Base-by-base conservation (phyloP, 257 asterid genomes). In the Nicotiana attenuata region DNA sequence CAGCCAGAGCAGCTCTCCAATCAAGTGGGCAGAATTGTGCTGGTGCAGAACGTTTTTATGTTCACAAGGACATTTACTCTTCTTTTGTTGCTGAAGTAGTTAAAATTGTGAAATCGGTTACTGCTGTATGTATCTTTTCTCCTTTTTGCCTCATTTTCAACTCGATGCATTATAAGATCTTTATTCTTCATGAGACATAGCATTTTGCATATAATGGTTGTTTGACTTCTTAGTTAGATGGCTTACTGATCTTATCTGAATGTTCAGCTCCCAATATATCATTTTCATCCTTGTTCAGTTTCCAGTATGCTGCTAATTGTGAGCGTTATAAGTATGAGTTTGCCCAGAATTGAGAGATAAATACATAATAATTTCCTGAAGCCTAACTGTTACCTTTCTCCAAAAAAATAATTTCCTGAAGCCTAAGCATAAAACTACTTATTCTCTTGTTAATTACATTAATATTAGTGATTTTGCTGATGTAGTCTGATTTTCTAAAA, bases 11-110 rank as follows among this genome's bases (percentile, higher is more conserved):
- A 69, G 93, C 91, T 84, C 89, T 96, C 83, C 99, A 94, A 84
- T 94, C 99, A 84, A 94, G 99, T 50, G 98, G 99, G 76, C 99
- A 96, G 83, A 94, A 94, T 76, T 96, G 99, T 89, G 99, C 99
- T 76, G 98, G 99, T 64, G 98, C 99, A 82, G 99, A 96, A 89
- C 91, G 99, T 87, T 96, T 96, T 87, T 96, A 96, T 80, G 97
- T 94, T 86, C 99, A 96, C 83, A 94, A 93, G 89, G 95, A 89
- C 77, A 55, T 94, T 65, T 89, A 96, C 86, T 82, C 97, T 76
- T 71, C 92, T 56, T 96, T 96, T 85, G 95, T 96, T 87, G 95
- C 95, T 85, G 99, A 92, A 92, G 88, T 96, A 22, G 97, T 92
- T 86, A 93, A 86, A 89, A 92, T 94, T 71, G 98, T 96, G 80